Base-by-base conservation (phyloP, 2,329 filamentous ascomycete genomes). In the Beauveria sp. region DNA sequence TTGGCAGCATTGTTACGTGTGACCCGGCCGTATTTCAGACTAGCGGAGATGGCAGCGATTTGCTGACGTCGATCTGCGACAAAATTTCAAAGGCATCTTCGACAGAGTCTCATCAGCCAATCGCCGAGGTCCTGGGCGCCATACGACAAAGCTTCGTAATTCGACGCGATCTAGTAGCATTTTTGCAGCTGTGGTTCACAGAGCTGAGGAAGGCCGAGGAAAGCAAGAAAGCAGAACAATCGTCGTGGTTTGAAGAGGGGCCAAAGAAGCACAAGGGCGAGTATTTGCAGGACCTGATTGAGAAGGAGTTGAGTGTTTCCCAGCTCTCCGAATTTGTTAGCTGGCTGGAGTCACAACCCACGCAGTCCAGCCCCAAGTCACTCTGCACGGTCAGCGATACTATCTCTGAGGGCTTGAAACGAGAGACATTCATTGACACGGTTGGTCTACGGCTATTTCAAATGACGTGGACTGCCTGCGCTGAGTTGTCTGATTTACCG, bases 11-110 rank as follows among this genome's bases (percentile, higher is more conserved):
- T 28, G 74, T 78, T 1, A 69, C 70, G 8, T 79, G 80, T 50
- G 80, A 83, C 43, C 73, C 78, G 0, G 80, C 82, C 52, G 72
- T 78, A 8, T 80, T 83, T 52, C 73, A 76, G 66, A 75, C 68
- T 40, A 73, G 72, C 0, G 71, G 74, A 0, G 74, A 78, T 3
- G 77, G 76, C 1, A 69, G 70, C 8, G 64, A 65, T 7, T 67
- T 83, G 5, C 72, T 82, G 5, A 69, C 74, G 18, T 69, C 72
- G 2, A 68, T 80, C 5, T 75, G 81, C 16, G 65, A 70, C 26
- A 74, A 73, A 48, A 73, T 75, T 14, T 64, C 68, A 4, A 66
- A 43, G 18, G 55, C 34, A 6, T 34, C 22, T 3, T 14, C 43
- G 22, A 65, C 1, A 26, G 64, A 22, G 65, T 64, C 9, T 61